Conservation (phyloP, 2,329 filamentous ascomycete species). For the Lecanicillium sp. region DNA sequence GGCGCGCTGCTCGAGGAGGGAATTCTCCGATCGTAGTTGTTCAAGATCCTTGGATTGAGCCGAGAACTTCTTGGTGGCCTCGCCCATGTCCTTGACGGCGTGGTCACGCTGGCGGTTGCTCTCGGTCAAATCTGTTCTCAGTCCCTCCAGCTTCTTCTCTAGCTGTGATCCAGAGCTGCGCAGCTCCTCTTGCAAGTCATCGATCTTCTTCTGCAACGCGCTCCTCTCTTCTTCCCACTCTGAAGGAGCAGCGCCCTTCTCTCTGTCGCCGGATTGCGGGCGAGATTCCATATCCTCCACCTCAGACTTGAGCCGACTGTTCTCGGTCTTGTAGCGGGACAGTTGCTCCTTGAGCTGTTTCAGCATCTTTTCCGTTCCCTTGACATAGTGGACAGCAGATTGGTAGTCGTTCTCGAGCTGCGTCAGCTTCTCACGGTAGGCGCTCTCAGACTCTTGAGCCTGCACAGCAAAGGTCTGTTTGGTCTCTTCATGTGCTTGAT, state of each 20-base stretch:
- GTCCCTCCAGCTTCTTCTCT: slow-evolving; percentile 58
- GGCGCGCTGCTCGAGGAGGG: slow-evolving; percentile 71
- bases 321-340: slow-evolving; percentile 83
- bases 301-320: slow-evolving; percentile 72
- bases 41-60: slow-evolving; percentile 62
- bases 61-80: slow-evolving; percentile 48
- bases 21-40: slow-evolving; percentile 75
- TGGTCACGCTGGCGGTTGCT: slow-evolving; percentile 62
- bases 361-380: slow-evolving; percentile 98
- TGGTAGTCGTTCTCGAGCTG: slow-evolving; percentile 97
- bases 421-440: slow-evolving; percentile 86
- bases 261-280: slow-evolving; percentile 24
- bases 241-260: slow-evolving; percentile 33
- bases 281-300: slow-evolving; percentile 59
- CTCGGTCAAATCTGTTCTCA: slow-evolving; percentile 62
- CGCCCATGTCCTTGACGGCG: slow-evolving; percentile 47
- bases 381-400: slow-evolving; percentile 94
- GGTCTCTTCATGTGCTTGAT: slow-evolving; percentile 78
- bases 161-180: slow-evolving; percentile 56
- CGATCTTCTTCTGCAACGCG: slow-evolving; percentile 59
- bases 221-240: slow-evolving; percentile 71
- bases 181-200: slow-evolving; percentile 60
- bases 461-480: slow-evolving; percentile 69
- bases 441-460: slow-evolving; percentile 76
- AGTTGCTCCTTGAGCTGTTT: slow-evolving; percentile 98